Base-by-base conservation (phyloP, 1,284 basidiomycete species). In the Cryptococcus wingfieldii region DNA sequence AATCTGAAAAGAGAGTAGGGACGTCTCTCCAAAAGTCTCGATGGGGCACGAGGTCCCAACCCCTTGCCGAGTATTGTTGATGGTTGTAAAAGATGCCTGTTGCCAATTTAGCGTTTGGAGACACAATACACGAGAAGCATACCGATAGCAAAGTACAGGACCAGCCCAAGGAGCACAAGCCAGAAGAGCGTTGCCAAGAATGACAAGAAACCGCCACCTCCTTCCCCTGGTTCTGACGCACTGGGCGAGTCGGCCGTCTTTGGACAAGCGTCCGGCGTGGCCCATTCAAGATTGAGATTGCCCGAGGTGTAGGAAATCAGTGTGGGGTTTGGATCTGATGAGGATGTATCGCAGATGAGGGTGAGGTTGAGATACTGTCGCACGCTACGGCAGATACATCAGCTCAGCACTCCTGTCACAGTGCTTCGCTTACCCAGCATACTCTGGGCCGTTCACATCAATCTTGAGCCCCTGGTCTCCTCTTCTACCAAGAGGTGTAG, bases 21-120 rank as follows among this genome's bases (percentile, higher is more conserved):
- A 78, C 58, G 47, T 78, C 76, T 37, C 71, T 61, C 77, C 77
- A 78, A 62, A 78, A 78, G 55, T 77, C 74, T 38, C 74, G 71
- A 59, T 78, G 76, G 1, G 77, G 77, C 10, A 78, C 55, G 4
- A 77, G 69, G 48, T 78, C 77, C 69, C 72, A 71, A 4, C 77
- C 77, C 56, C 63, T 65, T 3, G 77, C 76, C 38, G 68, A 70
- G 62, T 78, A 78, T 50, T 74, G 72, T 47, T 77, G 74, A 55
- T 76, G 75, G 49, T 78, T 78, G 64, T 78, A 77, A 54, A 72
- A 70, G 43, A 73, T 72, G 27, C 77, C 77, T 70, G 50, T n/a
- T 3, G 31, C 19, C 28, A 59, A 47, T 60, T 51, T 34, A 31
- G 28, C 27, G n/a, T 10, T 12, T 18, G 43, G 46, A 12, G 42